Conservation (phyloP, 371 early-diverging fungal genomes). For the Entomophthora muscae region DNA sequence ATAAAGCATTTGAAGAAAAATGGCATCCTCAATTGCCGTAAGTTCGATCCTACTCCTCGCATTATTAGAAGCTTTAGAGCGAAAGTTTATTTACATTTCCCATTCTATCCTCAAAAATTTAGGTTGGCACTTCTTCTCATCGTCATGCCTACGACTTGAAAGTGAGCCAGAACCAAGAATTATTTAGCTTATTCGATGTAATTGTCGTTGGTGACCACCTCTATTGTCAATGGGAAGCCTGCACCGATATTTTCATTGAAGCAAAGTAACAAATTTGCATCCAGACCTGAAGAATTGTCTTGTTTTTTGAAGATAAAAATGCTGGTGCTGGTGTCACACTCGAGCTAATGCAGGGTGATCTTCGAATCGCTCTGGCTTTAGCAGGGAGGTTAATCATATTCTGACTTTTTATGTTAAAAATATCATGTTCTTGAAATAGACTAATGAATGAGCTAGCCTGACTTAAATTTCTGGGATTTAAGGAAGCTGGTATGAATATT, state of each 20-base stretch:
- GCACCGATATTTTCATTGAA: constrained; percentile 77
- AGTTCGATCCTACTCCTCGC: constrained; percentile 1
- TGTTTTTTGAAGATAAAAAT: constrained; percentile 83
- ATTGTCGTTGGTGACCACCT: constrained; percentile 76
- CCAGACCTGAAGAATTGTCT: constrained; percentile 43
- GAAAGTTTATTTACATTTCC: not conserved
- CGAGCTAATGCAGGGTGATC: constrained; percentile 60
- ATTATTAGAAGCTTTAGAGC: not conserved
- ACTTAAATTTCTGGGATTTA: too few relatives aligned
- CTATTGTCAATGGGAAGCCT: constrained; percentile 64
- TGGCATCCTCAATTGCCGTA: constrained; percentile 67
- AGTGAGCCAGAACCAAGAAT: constrained; percentile 37
- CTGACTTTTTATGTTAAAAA: not conserved
- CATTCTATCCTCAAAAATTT: not conserved
- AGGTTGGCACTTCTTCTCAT: constrained; percentile 69
- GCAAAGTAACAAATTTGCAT: constrained; percentile 33
- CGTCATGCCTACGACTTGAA: constrained; percentile 55
- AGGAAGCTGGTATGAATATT: too few relatives aligned
- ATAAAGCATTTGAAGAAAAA: constrained; percentile 54
- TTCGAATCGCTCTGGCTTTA: not conserved
- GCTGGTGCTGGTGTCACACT: constrained; percentile 61
- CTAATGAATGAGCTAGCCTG: too few relatives aligned
- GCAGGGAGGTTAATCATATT: not conserved
- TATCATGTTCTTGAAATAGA: too few relatives aligned
- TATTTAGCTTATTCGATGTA: constrained; percentile 63